These are phyloP conservation scores for Spirogloea muscicola DNA, from an alignment of 139 green algal species.

Conservation along the genomic window DNA sequence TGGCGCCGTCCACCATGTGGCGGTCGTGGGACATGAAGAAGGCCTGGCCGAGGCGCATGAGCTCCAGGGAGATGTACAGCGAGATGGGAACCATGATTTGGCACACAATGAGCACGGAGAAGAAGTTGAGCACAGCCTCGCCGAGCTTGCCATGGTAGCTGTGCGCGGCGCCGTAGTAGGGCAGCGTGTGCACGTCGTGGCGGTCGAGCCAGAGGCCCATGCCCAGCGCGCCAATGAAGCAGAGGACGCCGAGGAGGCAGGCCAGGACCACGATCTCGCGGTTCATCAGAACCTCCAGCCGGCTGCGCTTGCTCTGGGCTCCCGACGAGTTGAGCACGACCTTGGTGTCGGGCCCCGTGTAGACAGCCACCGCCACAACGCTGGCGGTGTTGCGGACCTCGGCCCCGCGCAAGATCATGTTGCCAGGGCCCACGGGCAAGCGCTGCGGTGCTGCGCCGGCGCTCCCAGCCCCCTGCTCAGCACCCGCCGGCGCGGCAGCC, in stretches of 20 bases:
- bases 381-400: constrained; percentile 73
- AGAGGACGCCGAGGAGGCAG: constrained; percentile 52
- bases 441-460: too few relatives aligned
- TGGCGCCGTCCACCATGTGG: constrained; percentile 26
- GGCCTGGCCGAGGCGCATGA: constrained; percentile 64
- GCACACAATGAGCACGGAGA: constrained; percentile 64
- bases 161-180: constrained; percentile 22
- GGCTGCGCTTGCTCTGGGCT: constrained; percentile 62
- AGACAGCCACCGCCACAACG: constrained; percentile 77
- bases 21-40: constrained; percentile 37
- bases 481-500: neutral
- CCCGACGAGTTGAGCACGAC: constrained; percentile 68
- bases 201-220: constrained; percentile 20
- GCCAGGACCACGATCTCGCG: constrained; percentile 42
- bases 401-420: constrained; percentile 51
- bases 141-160: constrained; percentile 14
- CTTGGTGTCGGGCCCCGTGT: constrained; percentile 79
- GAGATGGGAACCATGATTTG: constrained; percentile 96
- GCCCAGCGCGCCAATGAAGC: constrained; percentile 23
- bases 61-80: constrained; percentile 95
- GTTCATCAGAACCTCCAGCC: constrained; percentile 48
- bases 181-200: constrained; percentile 18
- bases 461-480: too few relatives aligned
- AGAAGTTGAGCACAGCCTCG: constrained; percentile 72
- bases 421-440: constrained; percentile 6